Percentiles rank a stretch among this genome's conserved stretches.
Conservation (phyloP, 805 yeast species). For the Ogataea dorogensis region DNA sequence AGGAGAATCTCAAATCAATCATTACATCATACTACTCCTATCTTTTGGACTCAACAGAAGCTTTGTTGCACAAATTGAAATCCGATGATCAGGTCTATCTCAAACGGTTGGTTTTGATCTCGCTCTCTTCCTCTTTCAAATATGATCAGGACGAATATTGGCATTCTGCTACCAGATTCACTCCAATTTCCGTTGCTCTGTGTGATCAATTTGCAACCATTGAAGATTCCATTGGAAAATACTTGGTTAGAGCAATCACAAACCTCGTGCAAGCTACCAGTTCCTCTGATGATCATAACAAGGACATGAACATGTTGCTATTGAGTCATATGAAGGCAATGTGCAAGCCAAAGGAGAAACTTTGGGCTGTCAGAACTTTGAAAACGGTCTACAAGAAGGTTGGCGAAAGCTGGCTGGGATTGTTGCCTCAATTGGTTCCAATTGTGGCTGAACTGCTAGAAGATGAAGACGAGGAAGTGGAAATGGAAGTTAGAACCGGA, state of each 20-base stretch:
- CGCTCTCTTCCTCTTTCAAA: conserved; percentile 78
- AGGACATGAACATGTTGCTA: conserved; percentile 62
- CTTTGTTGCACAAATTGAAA: conserved; percentile 51
- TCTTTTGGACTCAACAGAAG: conserved; percentile 68
- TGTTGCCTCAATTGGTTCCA: conserved; percentile 93
- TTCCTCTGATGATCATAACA: conserved; percentile 68
- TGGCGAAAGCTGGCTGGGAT: conserved; percentile 91
- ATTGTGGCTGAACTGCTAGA: conserved; percentile 92
- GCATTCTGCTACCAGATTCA: conserved; percentile 86
- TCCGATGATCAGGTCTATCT: conserved; percentile 48
- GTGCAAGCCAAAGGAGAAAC: conserved; percentile 55
- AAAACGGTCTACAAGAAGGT: conserved; percentile 83
- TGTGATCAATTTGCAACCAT: conserved; percentile 63
- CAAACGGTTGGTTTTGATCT: conserved; percentile 69
- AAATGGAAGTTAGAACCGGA: conserved; percentile 85
- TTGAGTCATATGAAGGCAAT: conserved; percentile 67
- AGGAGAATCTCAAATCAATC: conserved; percentile 80
- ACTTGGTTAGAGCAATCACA: conserved; percentile 75
- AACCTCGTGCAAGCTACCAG: conserved; percentile 67
- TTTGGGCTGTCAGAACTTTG: conserved; percentile 78
- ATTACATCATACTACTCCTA: conserved; percentile 88
- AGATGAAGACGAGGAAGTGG: conserved; percentile 93
- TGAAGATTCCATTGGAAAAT: conserved; percentile 74
- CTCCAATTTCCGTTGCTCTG: conserved; percentile 59
- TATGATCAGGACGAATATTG: conserved; percentile 94